These are phyloP conservation scores for Cenococcum geophilum DNA, from an alignment of 495 filamentous ascomycete genomes.

Conservation along the genomic window DNA sequence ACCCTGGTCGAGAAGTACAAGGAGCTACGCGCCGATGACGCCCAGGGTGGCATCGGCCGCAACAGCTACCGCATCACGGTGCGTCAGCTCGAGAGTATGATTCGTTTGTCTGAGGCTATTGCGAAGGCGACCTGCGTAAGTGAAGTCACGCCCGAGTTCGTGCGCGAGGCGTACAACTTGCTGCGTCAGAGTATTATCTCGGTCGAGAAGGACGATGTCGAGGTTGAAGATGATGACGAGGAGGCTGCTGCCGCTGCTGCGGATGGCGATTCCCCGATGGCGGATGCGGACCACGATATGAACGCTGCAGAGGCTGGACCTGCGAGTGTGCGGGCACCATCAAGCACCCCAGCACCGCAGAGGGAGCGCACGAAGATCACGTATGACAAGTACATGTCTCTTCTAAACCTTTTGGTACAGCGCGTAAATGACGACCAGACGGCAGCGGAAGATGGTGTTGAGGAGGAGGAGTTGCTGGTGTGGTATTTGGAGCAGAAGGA, in stretches of 20 bases:
- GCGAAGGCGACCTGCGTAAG: slow-evolving; percentile 96
- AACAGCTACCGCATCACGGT: slow-evolving; percentile 97
- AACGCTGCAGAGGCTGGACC: slow-evolving; percentile 23
- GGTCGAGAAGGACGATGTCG: slow-evolving; percentile 96
- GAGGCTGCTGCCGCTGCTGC: slow-evolving; percentile 39
- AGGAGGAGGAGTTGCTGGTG: slow-evolving; percentile 73
- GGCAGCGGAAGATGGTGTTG: slow-evolving; percentile 74
- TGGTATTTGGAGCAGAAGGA: slow-evolving; percentile 97
- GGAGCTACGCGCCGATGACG: slow-evolving; percentile 87
- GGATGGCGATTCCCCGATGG: slow-evolving; percentile 44
- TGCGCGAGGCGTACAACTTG: slow-evolving; percentile 84
- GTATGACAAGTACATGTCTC: slow-evolving; percentile 89
- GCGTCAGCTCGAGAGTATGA: slow-evolving; percentile 89
- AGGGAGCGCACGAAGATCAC: slow-evolving; percentile 80
- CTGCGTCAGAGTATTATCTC: slow-evolving; percentile 91
- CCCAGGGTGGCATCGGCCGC: slow-evolving; percentile 84
- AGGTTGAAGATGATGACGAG: slow-evolving; percentile 83
- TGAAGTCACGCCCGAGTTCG: slow-evolving; percentile 76
- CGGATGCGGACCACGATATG: slow-evolving; percentile 30
- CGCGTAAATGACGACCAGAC: slow-evolving; percentile 72
- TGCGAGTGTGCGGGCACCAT: slow-evolving; percentile 14
- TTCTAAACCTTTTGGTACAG: slow-evolving; percentile 76
- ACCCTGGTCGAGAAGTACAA: slow-evolving; percentile 92
- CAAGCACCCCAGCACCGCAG: slow-evolving; percentile 39
- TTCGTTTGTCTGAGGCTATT: slow-evolving; percentile 89